Evolutionary conservation across 345 rosid species (phyloP).

Genomic region (Schrenkiella parvula): DNA sequence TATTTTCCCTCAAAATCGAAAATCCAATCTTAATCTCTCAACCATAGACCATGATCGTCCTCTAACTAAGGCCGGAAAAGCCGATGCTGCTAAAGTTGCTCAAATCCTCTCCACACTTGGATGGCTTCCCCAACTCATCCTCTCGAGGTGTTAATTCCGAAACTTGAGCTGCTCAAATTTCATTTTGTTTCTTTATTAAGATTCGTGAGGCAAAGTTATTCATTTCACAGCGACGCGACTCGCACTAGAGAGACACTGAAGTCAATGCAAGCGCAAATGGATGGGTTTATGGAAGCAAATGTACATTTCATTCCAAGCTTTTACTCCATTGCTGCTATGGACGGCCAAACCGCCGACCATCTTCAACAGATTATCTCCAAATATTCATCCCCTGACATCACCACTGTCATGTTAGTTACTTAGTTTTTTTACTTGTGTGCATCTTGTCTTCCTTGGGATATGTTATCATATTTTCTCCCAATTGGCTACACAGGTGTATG

Average conservation of each 20-base stretch:
- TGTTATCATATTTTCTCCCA: not conserved
- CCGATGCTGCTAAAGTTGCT: constrained; percentile 63
- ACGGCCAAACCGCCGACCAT: constrained; percentile 94
- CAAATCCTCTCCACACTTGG: constrained; percentile 63
- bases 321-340: constrained; percentile 96
- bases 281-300: constrained; percentile 61
- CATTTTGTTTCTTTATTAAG: not conserved
- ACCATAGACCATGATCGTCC: constrained; percentile 85
- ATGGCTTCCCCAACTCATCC: constrained; percentile 88
- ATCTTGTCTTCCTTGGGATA: not conserved
- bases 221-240: constrained; percentile 64
- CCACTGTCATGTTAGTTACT: constrained; percentile 74
- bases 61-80: constrained; percentile 57
- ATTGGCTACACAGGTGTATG: constrained; percentile 66
- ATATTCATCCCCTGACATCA: constrained; percentile 60
- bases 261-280: constrained; percentile 86
- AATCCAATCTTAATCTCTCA: not conserved
- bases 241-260: constrained; percentile 72
- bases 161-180: not conserved
- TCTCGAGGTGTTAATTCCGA: constrained; percentile 48
- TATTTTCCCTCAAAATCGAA: not conserved
- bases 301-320: constrained; percentile 85
- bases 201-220: not conserved
- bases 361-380: constrained; percentile 65
- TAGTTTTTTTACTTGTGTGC: not conserved